Percentiles rank a stretch among this genome's conserved stretches.
These are phyloP conservation scores for Alternaria hordeiaustralica DNA, from an alignment of 2,329 filamentous ascomycete genomes.

Conservation along the genomic window DNA sequence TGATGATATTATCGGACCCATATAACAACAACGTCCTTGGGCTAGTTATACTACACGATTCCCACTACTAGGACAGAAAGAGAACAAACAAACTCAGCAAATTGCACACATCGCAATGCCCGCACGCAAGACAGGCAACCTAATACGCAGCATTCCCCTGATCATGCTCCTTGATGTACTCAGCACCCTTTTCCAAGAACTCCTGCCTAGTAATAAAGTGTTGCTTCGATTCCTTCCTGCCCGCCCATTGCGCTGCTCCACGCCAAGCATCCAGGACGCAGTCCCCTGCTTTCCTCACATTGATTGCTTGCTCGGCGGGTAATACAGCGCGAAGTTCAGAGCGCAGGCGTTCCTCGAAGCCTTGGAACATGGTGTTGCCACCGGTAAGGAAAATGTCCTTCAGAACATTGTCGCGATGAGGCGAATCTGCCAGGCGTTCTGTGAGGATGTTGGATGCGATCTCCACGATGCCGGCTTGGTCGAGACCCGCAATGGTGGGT, in stretches of 20 bases:
- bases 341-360: slow-evolving; percentile 85
- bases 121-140: neutral
- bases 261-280: slow-evolving; percentile 89
- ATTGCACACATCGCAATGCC: neutral
- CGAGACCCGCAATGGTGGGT: slow-evolving; percentile 86
- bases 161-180: slow-evolving; percentile 82
- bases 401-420: slow-evolving; percentile 72
- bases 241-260: slow-evolving; percentile 87
- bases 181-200: slow-evolving; percentile 88
- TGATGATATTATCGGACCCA: neutral
- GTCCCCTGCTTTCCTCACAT: slow-evolving; percentile 75
- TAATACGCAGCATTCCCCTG: slow-evolving; percentile 49
- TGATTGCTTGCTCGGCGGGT: slow-evolving; percentile 72
- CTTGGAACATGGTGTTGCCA: slow-evolving; percentile 85
- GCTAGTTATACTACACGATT: neutral
- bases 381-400: slow-evolving; percentile 92
- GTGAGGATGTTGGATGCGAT: slow-evolving; percentile 89
- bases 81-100: neutral
- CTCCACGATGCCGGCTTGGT: slow-evolving; percentile 92
- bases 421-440: slow-evolving; percentile 70
- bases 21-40: neutral
- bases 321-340: slow-evolving; percentile 72
- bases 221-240: slow-evolving; percentile 63
- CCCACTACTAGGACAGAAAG: neutral
- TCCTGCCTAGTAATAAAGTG: slow-evolving; percentile 79